Percentiles rank a stretch among this genome's conserved stretches.
phyloP scores from a whole-genome alignment of 2,329 filamentous ascomycete species.

The Cercospora janseana region DNA sequence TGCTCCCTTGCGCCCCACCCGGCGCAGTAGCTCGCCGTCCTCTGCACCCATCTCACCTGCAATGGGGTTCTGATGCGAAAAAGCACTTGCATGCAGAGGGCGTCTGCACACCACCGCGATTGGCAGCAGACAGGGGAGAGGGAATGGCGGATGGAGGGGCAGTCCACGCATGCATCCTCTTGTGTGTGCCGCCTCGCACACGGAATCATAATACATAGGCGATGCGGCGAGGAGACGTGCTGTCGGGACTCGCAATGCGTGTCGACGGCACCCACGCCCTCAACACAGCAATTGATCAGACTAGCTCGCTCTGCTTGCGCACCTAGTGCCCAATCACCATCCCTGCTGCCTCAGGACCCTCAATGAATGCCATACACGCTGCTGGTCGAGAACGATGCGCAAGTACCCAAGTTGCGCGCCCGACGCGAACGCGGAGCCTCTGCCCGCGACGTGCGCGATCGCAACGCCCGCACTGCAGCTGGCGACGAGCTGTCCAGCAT shows the following conservation, averaged over 20 bases:
- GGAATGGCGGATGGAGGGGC: neutral
- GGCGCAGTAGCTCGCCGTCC: constrained; percentile 6
- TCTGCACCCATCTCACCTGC: neutral
- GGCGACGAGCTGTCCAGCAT: neutral
- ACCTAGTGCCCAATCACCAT: neutral
- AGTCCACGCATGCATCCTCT: neutral
- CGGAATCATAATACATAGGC: neutral
- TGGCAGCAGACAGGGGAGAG: neutral
- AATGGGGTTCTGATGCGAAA: neutral
- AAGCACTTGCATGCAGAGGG: too few relatives aligned
- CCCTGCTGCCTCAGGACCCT: neutral
- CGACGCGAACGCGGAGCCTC: too few relatives aligned
- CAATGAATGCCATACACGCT: neutral
- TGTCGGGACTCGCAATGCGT: constrained; percentile 7
- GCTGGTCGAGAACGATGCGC: too few relatives aligned
- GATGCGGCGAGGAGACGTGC: neutral
- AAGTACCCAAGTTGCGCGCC: too few relatives aligned
- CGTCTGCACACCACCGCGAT: too few relatives aligned
- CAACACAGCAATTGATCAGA: constrained; percentile 2
- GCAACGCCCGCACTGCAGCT: neutral
- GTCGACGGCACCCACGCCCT: neutral
- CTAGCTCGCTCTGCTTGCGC: constrained; percentile 2
- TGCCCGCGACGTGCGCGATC: too few relatives aligned
- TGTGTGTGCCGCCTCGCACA: constrained; percentile 3
- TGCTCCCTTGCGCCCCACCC: too few relatives aligned